Evolutionary conservation across 768 basidiomycete species (phyloP).

Genomic region (Phanerodontia chrysosporium): DNA sequence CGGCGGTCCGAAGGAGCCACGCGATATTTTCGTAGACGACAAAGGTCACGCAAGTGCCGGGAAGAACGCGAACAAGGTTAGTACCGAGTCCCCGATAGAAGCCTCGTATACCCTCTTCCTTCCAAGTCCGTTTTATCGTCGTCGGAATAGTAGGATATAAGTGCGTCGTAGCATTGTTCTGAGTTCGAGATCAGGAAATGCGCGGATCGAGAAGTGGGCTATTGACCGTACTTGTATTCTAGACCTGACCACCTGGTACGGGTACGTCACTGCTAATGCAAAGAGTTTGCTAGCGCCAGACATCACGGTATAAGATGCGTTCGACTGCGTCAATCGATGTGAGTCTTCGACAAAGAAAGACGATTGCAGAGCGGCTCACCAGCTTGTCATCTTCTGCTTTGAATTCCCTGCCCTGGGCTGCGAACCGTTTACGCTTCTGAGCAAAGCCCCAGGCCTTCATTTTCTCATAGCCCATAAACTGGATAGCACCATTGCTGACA

Average conservation of each 20-base stretch:
- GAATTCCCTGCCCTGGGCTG: conserved; percentile 59
- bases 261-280: conserved; percentile 85
- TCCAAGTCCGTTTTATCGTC: conserved; percentile 78
- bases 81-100: conserved; percentile 96
- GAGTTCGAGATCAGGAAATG: not conserved
- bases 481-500: conserved; percentile 90
- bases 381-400: conserved; percentile 78
- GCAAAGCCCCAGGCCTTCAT: conserved; percentile 90
- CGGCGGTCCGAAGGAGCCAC: conserved; percentile 70
- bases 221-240: conserved; percentile 71
- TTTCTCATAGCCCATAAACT: conserved; percentile 95
- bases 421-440: conserved; percentile 61
- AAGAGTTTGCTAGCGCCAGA: conserved; percentile 86
- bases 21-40: conserved; percentile 95
- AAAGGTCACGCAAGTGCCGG: conserved; percentile 96
- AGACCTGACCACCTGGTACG: conserved; percentile 95
- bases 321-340: conserved; percentile 54
- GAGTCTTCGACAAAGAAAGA: not conserved
- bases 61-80: conserved; percentile 90
- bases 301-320: conserved; percentile 86
- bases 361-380: conserved; percentile 60
- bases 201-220: not conserved
- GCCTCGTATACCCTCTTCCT: conserved; percentile 72
- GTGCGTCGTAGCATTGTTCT: conserved; percentile 65
- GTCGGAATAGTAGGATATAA: conserved; percentile 81